These are phyloP conservation scores for Boletus rubropictus DNA, from an alignment of 768 basidiomycete genomes.

Conservation along the genomic window DNA sequence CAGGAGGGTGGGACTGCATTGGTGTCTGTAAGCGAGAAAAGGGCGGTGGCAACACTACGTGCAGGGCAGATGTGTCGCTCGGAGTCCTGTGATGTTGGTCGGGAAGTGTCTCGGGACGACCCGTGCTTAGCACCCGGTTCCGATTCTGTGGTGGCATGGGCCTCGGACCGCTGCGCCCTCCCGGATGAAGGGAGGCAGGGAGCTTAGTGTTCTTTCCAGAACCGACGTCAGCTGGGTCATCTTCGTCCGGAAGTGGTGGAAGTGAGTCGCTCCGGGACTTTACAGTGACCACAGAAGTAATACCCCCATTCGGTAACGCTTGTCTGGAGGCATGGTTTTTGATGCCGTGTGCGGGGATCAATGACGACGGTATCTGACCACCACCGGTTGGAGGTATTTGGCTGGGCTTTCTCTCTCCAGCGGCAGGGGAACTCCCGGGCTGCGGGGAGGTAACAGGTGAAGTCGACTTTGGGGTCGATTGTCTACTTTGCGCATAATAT, in stretches of 20 bases:
- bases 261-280: slow-evolving; percentile 30
- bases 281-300: background rate
- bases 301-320: slow-evolving; percentile 3
- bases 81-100: slow-evolving; percentile 3
- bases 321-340: slow-evolving; percentile 9
- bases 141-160: slow-evolving; percentile 16
- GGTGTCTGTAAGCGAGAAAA: slow-evolving; percentile 7
- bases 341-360: slow-evolving; percentile 18
- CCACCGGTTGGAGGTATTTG: slow-evolving; percentile 1
- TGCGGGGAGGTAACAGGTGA: slow-evolving; percentile 13
- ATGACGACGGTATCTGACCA: slow-evolving; percentile 18
- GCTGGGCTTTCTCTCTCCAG: slow-evolving; percentile 8
- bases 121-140: slow-evolving; percentile 5
- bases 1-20: slow-evolving; percentile 5
- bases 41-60: slow-evolving; percentile 1
- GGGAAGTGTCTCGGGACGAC: slow-evolving; percentile 8
- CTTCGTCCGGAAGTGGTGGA: slow-evolving; percentile 37
- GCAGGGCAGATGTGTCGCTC: slow-evolving; percentile 14
- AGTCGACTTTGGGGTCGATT: slow-evolving; percentile 12
- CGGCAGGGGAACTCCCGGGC: slow-evolving; percentile 6
- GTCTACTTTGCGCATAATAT: slow-evolving; percentile 19
- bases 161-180: slow-evolving; percentile 21
- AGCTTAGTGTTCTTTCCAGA: slow-evolving; percentile 20
- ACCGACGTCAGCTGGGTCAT: slow-evolving; percentile 18
- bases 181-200: slow-evolving; percentile 43